A percentile compares a stretch with the other conserved stretches of the same genome.
Evolutionary conservation across 2,329 filamentous ascomycete species (phyloP).

Genomic region (Thermothelomyces thermophilus): DNA sequence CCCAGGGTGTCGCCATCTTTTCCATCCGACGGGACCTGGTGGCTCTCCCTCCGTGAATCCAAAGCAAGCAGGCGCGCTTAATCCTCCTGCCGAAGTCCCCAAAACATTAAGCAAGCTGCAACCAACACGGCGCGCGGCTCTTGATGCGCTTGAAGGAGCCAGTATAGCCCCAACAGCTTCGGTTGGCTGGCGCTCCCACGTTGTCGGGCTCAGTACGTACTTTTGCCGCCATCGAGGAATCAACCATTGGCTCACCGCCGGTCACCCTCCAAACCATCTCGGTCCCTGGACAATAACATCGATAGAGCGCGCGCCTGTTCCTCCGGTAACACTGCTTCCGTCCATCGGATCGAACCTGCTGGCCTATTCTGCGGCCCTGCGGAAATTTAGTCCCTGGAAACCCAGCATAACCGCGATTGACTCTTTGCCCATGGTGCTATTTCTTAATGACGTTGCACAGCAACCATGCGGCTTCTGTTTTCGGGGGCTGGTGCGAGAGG

Average conservation of each 20-base stretch:
- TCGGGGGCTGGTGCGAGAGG: not conserved
- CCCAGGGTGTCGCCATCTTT: not conserved
- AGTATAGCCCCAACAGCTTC: slow-evolving; percentile 1
- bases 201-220: slow-evolving; percentile 4
- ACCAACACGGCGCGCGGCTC: slow-evolving; percentile 23
- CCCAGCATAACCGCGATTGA: too few relatives aligned
- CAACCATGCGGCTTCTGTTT: too few relatives aligned
- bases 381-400: too few relatives aligned
- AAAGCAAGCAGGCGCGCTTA: slow-evolving; percentile 16
- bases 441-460: too few relatives aligned
- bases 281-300: slow-evolving; percentile 11
- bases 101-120: not conserved
- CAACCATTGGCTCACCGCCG: slow-evolving; percentile 19
- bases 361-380: slow-evolving; percentile 8
- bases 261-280: not conserved
- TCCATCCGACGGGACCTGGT: not conserved
- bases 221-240: not conserved
- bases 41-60: slow-evolving; percentile 8
- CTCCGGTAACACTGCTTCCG: slow-evolving; percentile 13
- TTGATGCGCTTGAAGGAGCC: slow-evolving; percentile 22
- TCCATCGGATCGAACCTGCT: not conserved
- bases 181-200: slow-evolving; percentile 18
- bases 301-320: slow-evolving; percentile 25
- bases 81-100: slow-evolving; percentile 8
- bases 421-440: too few relatives aligned